Evolutionary conservation across 306 rosid species (phyloP), one percentile per base, ranked within the genome.

Genomic region (Rosa multiflora): DNA sequence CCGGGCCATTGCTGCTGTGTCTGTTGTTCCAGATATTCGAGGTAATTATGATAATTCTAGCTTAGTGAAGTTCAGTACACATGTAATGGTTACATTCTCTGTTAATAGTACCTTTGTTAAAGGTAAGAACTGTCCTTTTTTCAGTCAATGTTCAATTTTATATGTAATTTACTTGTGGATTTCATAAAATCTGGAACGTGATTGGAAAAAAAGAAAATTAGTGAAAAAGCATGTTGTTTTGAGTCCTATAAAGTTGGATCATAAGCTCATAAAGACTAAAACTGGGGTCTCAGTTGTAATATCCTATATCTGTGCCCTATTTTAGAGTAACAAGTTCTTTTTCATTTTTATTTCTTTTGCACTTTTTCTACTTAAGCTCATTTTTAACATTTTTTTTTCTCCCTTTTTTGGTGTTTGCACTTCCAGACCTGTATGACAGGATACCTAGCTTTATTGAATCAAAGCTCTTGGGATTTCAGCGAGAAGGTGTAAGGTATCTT

Each of bases 401-500:
- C 2, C 37, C 47, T 8, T 40, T 53, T 75, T 32, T 4, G 84
- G 44, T 76, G 69, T 61, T 59, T 78, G 47, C 83, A 63, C 72
- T 46, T 29, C n/a, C 72, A 94, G 99, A 88, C 81, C 92, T 76
- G 58, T 95, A 92, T 77, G 78, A 86, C 86, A 86, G 75, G 84
- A 88, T 92, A 79, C 98, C 99, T 49, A 87, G 83, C 40, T 59
- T 52, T 72, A 72, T 92, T 58, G 99, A 95, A 88, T 84, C 97
- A 79, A 92, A 83, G 88, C 99, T 95, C 81, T 81, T 95, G 90
- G 88, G 90, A 53, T 92, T 95, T 84, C 99, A 95, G 87, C 87
- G 98, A 82, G 98, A 95, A 39, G 99, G 99, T 79, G 90, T 95
- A 77, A 89, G 97, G 99, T 94, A 94, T 82, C 76, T 56, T 35